Percentiles rank a stretch among this genome's conserved stretches.
These are phyloP conservation scores for Cladosporium halotolerans DNA, from an alignment of 2,329 filamentous ascomycete species.

Conservation along the genomic window DNA sequence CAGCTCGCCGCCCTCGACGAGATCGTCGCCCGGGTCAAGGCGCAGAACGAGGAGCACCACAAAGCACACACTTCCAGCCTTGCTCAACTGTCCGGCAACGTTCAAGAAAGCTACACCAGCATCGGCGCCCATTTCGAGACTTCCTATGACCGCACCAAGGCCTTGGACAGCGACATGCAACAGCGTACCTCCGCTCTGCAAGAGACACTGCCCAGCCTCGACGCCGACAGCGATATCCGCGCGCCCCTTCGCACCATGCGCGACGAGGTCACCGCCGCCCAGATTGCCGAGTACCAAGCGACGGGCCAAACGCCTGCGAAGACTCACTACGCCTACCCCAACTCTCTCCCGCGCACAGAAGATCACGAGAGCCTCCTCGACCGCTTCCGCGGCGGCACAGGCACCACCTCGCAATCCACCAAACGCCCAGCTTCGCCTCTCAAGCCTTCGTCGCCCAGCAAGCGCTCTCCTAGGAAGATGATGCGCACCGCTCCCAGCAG, in stretches of 20 bases:
- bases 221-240: slow-evolving; percentile 50
- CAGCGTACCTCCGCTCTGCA: slow-evolving; percentile 49
- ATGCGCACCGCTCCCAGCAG: slow-evolving; percentile 3
- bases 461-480: slow-evolving; percentile 26
- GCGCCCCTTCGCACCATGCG: slow-evolving; percentile 67
- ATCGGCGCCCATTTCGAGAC: slow-evolving; percentile 65
- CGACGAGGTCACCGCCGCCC: slow-evolving; percentile 56
- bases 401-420: background rate
- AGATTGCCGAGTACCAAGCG: slow-evolving; percentile 71
- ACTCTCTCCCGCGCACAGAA: slow-evolving; percentile 69
- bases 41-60: slow-evolving; percentile 74
- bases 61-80: slow-evolving; percentile 62
- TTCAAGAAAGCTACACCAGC: slow-evolving; percentile 66
- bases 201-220: slow-evolving; percentile 56
- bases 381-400: slow-evolving; percentile 39
- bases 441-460: slow-evolving; percentile 27
- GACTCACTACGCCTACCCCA: slow-evolving; percentile 72
- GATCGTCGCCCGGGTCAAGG: slow-evolving; percentile 75
- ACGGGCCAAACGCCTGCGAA: slow-evolving; percentile 86
- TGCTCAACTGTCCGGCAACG: slow-evolving; percentile 57
- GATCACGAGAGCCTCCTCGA: slow-evolving; percentile 52
- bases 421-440: slow-evolving; percentile 23
- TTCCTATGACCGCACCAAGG: slow-evolving; percentile 61
- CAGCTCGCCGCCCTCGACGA: slow-evolving; percentile 88
- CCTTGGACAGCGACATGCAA: slow-evolving; percentile 63